Evolutionary conservation across 164 flowering plant genomes (phyloP), one percentile per base, ranked within the genome.

Genomic region (Piper longum): DNA sequence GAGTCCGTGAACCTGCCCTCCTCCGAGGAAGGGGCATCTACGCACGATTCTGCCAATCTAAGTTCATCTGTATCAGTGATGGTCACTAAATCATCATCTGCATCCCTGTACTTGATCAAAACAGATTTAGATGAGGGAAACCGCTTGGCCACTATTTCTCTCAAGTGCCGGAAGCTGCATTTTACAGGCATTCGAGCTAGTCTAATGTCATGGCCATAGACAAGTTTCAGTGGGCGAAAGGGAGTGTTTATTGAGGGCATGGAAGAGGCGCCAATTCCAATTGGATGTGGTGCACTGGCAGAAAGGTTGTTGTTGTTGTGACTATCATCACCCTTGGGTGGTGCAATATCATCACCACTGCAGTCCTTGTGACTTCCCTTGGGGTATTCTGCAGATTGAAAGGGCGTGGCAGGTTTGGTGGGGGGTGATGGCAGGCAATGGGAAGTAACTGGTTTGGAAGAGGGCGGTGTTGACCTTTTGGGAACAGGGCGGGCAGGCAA

Each of bases 161-260:
- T 83, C 75, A 95, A 70, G 59, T 69, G 78, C 55, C 71, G 85
- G 55, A 91, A 89, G 64, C 75, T 73, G 77, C 99, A 95, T 69
- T 71, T 80, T 48, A 77, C 90, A 0, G 97, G 97, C 96, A 95
- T 87, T 61, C 82, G 83, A 0, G 96, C 87, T 43, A 89, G 89
- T 71, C 99, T 82, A 59, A 95, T 91, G 72, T 95, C 99, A 75
- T 91, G 97, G 73, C 80, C 99, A 76, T 95, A 91, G 55, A 91
- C 89, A 73, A 95, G 89, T 75, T 95, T 95, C 82, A 95, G 66
- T 16, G 80, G 83, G 78, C 99, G 82, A 82, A 79, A 81, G 2
- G 57, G 77, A n/a, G 75, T 69, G n/a, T 54, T 66, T 61, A 66
- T 59, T 39, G 75, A 45, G 11, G 39, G 74, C 12, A 43, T 48